These are phyloP conservation scores for Trichosporon asahii DNA, from an alignment of 1,284 basidiomycete genomes.

Conservation along the genomic window DNA sequence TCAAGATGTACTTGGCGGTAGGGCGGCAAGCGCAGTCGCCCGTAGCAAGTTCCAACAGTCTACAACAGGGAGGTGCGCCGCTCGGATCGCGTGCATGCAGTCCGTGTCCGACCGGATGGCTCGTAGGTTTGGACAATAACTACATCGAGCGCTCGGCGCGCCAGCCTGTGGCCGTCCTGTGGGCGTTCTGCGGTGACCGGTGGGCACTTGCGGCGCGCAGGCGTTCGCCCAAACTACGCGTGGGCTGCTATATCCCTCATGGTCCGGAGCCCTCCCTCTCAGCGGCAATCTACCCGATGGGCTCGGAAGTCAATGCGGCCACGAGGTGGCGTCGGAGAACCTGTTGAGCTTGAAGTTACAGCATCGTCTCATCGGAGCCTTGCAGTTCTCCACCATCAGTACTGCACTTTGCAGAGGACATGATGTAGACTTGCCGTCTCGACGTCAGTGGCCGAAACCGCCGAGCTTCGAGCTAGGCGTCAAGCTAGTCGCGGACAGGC, in stretches of 20 bases:
- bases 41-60: not conserved
- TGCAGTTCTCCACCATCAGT: too few species aligned
- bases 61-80: not conserved
- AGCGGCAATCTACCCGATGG: not conserved
- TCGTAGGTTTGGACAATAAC: not conserved
- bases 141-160: not conserved
- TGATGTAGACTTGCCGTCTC: too few species aligned
- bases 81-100: not conserved
- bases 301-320: not conserved
- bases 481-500: too few species aligned
- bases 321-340: not conserved
- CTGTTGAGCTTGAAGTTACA: too few species aligned
- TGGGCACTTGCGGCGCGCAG: too few species aligned
- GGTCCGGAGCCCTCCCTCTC: not conserved
- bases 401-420: too few species aligned
- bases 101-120: not conserved
- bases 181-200: too few species aligned
- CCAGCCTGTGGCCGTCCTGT: not conserved
- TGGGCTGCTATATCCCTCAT: not conserved
- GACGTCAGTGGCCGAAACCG: too few species aligned
- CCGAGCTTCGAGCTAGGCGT: too few species aligned
- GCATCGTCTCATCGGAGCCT: too few species aligned
- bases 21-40: not conserved
- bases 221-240: too few species aligned
- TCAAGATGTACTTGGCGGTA: not conserved